A percentile compares a stretch with the other conserved stretches of the same genome.
Evolutionary conservation across 78 protist species (phyloP).

Genomic region (Mantamonas sphyraenae): DNA sequence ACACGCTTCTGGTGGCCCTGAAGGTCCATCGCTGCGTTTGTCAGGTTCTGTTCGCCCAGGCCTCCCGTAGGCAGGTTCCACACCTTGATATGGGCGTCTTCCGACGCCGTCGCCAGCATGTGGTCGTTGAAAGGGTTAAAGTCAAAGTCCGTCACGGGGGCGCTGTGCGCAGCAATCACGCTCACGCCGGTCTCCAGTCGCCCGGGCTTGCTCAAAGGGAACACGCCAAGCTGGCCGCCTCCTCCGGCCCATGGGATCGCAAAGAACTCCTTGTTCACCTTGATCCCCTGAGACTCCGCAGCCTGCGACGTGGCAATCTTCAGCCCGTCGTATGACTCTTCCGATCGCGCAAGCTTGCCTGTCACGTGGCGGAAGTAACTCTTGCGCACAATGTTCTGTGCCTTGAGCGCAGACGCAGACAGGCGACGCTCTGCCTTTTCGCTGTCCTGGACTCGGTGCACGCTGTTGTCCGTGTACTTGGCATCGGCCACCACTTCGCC

Average conservation of each 20-base stretch:
- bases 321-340: too few species aligned
- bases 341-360: too few species aligned
- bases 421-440: too few species aligned
- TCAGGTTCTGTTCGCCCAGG: neutral
- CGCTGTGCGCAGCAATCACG: neutral
- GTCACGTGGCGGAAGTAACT: too few species aligned
- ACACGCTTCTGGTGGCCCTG: slow-evolving; percentile 40
- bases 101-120: slow-evolving; percentile 39
- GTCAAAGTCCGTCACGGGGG: slow-evolving; percentile 43
- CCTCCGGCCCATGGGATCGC: slow-evolving; percentile 30
- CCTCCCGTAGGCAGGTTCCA: slow-evolving; percentile 49
- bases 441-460: too few species aligned
- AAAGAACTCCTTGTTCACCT: slow-evolving; percentile 23
- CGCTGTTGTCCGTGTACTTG: too few species aligned
- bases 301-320: too few species aligned
- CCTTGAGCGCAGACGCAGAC: too few species aligned
- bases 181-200: neutral
- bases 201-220: neutral
- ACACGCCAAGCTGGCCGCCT: slow-evolving; percentile 20
- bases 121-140: slow-evolving; percentile 48
- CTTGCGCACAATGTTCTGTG: too few species aligned
- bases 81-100: slow-evolving; percentile 31
- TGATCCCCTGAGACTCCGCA: neutral
- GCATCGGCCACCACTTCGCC: too few species aligned
- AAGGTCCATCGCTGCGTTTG: neutral